phyloP scores from a whole-genome alignment of 2,329 filamentous ascomycete genomes.

The Periconia sp. region DNA sequence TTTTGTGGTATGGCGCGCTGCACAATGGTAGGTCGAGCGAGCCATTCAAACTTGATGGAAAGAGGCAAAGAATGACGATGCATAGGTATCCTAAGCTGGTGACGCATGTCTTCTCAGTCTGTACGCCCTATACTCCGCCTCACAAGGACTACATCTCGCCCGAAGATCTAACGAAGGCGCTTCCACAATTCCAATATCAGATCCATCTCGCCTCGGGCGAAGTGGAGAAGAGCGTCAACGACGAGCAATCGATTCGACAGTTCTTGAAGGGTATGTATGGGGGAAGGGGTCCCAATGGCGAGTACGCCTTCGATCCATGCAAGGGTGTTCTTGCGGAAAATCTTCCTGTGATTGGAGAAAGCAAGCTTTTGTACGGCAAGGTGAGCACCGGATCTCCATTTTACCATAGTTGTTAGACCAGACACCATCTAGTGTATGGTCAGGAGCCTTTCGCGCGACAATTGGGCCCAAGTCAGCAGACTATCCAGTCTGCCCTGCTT shows the following conservation, averaged over 20 bases:
- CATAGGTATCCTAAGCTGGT: slow-evolving; percentile 70
- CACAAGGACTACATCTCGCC: slow-evolving; percentile 59
- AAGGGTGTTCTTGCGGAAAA: slow-evolving; percentile 70
- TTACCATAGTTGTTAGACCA: no score
- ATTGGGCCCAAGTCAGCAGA: no score
- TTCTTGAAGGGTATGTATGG: slow-evolving; percentile 78
- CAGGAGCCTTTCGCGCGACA: no score
- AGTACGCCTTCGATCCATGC: slow-evolving; percentile 63
- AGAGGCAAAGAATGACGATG: slow-evolving; percentile 12
- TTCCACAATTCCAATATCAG: slow-evolving; percentile 84
- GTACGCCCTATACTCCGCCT: slow-evolving; percentile 74
- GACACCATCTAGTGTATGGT: no score
- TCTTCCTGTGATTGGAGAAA: slow-evolving; percentile 62
- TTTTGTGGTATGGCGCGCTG: slow-evolving; percentile 74
- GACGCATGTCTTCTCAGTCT: slow-evolving; percentile 77
- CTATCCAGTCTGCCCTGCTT: no score
- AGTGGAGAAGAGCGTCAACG: slow-evolving; percentile 52
- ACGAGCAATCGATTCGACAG: slow-evolving; percentile 67
- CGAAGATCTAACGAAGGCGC: slow-evolving; percentile 63
- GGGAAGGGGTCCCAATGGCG: slow-evolving; percentile 62
- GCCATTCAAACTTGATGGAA: not conserved
- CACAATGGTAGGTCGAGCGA: slow-evolving; percentile 59
- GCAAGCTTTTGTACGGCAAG: slow-evolving; percentile 67
- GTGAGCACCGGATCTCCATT: slow-evolving; percentile 43
- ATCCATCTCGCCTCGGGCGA: slow-evolving; percentile 75